A percentile compares a stretch with the other conserved stretches of the same genome.
Conservation (phyloP, 2,329 filamentous ascomycete species). For the Scytalidium sp. region DNA sequence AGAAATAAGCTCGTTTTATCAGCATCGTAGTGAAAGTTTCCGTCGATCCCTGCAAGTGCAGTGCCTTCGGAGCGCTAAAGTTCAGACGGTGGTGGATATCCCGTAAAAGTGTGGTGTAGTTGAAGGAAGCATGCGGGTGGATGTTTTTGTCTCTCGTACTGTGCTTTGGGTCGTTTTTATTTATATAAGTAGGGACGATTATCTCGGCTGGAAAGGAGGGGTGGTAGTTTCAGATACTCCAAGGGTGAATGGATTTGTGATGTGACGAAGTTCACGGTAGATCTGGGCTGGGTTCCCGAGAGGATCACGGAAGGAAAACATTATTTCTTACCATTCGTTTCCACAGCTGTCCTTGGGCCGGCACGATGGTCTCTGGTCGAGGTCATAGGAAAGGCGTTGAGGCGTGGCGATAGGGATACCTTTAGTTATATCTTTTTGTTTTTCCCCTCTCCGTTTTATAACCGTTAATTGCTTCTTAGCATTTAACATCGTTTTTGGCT, state of each 20-base stretch:
- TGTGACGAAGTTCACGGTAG: constrained; percentile 1
- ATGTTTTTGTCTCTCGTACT: background rate
- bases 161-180: background rate
- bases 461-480: too few relatives aligned
- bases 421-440: constrained; percentile 9
- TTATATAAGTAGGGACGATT: background rate
- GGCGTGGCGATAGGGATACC: constrained; percentile 22
- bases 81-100: background rate
- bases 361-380: constrained; percentile 22
- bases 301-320: constrained; percentile 1
- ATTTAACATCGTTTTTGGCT: too few relatives aligned
- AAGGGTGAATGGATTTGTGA: constrained; percentile 4
- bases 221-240: constrained; percentile 1
- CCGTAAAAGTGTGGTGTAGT: background rate
- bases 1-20: constrained; percentile 46
- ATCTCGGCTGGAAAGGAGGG: constrained; percentile 1
- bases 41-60: constrained; percentile 11
- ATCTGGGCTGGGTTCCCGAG: constrained; percentile 4
- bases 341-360: constrained; percentile 20
- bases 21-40: too few relatives aligned
- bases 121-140: background rate
- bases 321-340: constrained; percentile 18
- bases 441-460: too few relatives aligned
- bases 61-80: background rate
- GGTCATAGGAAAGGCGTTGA: constrained; percentile 23